A percentile compares a stretch with the other conserved stretches of the same genome.
Conservation (phyloP, 805 yeast species). For the Komagataella phaffii region DNA sequence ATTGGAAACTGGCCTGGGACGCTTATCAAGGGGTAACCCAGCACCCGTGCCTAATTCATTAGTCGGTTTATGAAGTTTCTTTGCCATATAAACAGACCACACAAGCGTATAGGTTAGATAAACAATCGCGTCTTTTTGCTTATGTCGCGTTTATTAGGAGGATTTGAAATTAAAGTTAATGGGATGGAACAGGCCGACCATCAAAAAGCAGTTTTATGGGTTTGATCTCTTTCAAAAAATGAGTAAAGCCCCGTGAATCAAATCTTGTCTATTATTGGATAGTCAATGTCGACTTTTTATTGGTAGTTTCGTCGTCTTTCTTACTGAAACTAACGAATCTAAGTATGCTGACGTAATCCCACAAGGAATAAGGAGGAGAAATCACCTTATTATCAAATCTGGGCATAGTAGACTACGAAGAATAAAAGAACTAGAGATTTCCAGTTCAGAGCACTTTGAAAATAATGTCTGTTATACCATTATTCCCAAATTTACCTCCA, state of each 20-base stretch:
- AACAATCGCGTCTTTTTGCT: background rate
- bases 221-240: too few species aligned
- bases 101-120: background rate
- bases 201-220: too few species aligned
- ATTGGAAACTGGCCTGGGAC: slow-evolving; percentile 40
- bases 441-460: background rate
- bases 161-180: too few species aligned
- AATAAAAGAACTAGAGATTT: background rate
- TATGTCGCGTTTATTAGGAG: background rate
- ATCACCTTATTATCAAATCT: background rate
- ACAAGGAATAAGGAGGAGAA: background rate
- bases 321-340: background rate
- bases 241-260: too few species aligned
- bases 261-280: background rate
- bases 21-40: slow-evolving; percentile 41
- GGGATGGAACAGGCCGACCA: background rate
- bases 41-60: slow-evolving; percentile 57
- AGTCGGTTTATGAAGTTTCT: slow-evolving; percentile 23
- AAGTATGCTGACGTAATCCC: background rate
- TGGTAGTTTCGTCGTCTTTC: background rate
- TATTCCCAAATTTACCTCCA: slow-evolving; percentile 9
- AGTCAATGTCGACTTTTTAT: background rate
- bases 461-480: background rate
- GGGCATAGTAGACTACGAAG: background rate
- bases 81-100: slow-evolving; percentile 4